Base-by-base conservation (phyloP, 2,329 filamentous ascomycete species). In the Fusarium pseudograminearum region DNA sequence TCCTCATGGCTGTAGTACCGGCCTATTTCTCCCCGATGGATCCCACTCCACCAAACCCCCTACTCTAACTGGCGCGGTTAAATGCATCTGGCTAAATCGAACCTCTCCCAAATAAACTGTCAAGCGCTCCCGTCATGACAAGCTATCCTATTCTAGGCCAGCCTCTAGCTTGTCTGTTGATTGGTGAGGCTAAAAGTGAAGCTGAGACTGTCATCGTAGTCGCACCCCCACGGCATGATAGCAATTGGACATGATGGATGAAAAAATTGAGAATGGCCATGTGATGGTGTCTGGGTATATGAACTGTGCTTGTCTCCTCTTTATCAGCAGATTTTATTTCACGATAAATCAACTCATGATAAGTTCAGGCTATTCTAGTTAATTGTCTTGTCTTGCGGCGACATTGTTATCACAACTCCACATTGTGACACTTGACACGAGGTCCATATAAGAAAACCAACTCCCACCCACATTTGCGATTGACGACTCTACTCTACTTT, bases 81-180 rank as follows among this genome's bases (percentile, higher is more conserved):
- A 71, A 70, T 61, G 16, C 40, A 34, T 67, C 47, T 40, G 48
- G 48, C 48, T 52, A 52, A 52, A 52, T 30, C 14, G 33, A 30
- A 15, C 16, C 5, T 40, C 33, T 20, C 53, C 26, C 47, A 59
- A 31, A 55, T 24, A 52, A 14, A 16, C 7, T 10, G 36, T 30
- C 38, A 70, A 70, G 67, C 67, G 67, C 67, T 68, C 67, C 67
- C 67, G 52, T 70, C 67, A 70, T 71, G 67, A 70, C 46, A 69
- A 57, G 60, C 34, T 50, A 55, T 47, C 30, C 33, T 44, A 44
- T 47, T 36, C 33, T 44, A 44, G 38, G 15, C 47, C 31, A 33
- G 53, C 50, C 34, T 57, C 61, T 62, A 55, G 51, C 31, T 44
- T 51, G 36, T 36, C 34, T 56, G 45, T 53, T 65, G 46, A 70